Evolutionary conservation across 1,284 basidiomycete species (phyloP).

Genomic region (Lentinula novae-zelandiae): DNA sequence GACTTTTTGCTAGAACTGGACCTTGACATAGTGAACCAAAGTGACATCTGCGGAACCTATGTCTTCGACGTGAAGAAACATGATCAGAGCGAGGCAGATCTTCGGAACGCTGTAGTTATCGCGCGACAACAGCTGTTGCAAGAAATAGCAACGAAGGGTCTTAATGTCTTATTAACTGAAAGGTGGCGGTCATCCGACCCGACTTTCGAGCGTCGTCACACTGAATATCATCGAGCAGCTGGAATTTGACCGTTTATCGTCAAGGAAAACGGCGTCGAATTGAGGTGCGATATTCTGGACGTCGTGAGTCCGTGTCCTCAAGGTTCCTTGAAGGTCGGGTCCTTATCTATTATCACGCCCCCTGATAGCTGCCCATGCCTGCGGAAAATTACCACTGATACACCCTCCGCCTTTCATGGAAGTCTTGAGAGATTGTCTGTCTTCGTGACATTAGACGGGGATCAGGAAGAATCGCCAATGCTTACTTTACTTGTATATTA

Average conservation of each 20-base stretch:
- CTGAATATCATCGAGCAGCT: slow-evolving; percentile 37
- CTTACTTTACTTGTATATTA: slow-evolving; percentile 2
- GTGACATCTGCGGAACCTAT: slow-evolving; percentile 55
- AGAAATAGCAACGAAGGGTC: slow-evolving; percentile 51
- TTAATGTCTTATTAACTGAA: slow-evolving; percentile 63
- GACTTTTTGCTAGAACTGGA: slow-evolving; percentile 48
- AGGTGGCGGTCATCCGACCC: slow-evolving; percentile 41
- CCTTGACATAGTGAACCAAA: slow-evolving; percentile 46
- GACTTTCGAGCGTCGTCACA: slow-evolving; percentile 12
- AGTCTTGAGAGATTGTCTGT: slow-evolving; percentile 37
- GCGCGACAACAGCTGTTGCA: slow-evolving; percentile 60
- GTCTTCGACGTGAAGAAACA: slow-evolving; percentile 53
- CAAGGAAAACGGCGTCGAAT: slow-evolving; percentile 58
- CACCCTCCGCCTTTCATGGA: slow-evolving; percentile 65
- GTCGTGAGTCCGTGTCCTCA: slow-evolving; percentile 35
- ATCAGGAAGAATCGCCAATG: background rate
- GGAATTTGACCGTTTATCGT: slow-evolving; percentile 63
- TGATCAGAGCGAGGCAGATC: slow-evolving; percentile 32
- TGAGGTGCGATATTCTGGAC: slow-evolving; percentile 64
- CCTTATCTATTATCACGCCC: slow-evolving; percentile 1
- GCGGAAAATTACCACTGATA: slow-evolving; percentile 39
- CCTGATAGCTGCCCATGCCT: slow-evolving; percentile 46
- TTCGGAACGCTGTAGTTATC: slow-evolving; percentile 53
- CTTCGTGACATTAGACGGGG: background rate
- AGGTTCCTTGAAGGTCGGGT: background rate